Percentiles rank a stretch among this genome's conserved stretches.
Conservation (phyloP, 2,329 filamentous ascomycete species). For the Nigrospora osmanthi region DNA sequence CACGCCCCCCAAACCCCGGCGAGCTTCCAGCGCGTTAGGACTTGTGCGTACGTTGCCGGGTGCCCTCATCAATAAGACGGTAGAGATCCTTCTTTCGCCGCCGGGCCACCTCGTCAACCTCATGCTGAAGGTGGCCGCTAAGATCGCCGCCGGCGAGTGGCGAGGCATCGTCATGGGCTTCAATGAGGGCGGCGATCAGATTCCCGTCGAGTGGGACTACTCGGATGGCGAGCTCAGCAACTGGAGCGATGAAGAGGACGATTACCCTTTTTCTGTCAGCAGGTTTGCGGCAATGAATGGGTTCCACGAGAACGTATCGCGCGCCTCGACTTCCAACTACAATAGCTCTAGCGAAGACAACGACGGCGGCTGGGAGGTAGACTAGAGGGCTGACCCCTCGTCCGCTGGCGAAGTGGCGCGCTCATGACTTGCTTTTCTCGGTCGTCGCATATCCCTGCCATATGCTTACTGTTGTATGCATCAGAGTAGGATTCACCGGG, state of each 20-base stretch:
- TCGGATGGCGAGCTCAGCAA: conserved; percentile 48
- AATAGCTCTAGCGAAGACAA: conserved; percentile 10
- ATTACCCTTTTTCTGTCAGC: conserved; percentile 13
- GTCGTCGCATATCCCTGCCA: not conserved
- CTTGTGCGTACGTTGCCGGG: conserved; percentile 46
- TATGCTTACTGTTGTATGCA: not conserved
- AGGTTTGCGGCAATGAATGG: conserved; percentile 6
- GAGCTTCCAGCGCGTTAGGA: conserved; percentile 30
- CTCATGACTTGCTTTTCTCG: not conserved
- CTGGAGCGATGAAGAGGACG: conserved; percentile 48
- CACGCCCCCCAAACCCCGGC: conserved; percentile 32
- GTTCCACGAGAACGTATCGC: conserved; percentile 2
- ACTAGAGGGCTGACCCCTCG: conserved; percentile 11
- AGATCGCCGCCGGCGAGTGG: conserved; percentile 60
- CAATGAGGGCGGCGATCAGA: conserved; percentile 43
- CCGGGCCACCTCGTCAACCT: conserved; percentile 70
- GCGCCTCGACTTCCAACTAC: not conserved
- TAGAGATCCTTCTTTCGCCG: conserved; percentile 70
- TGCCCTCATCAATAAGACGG: conserved; percentile 68
- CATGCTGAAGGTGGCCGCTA: conserved; percentile 74
- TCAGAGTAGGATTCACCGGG: not conserved
- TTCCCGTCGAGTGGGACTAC: conserved; percentile 55
- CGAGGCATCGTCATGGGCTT: conserved; percentile 49
- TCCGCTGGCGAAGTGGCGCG: not conserved
- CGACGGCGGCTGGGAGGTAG: conserved; percentile 22